Conservation (phyloP, 2,329 filamentous ascomycete species). For the Aspergillus nomiae region DNA sequence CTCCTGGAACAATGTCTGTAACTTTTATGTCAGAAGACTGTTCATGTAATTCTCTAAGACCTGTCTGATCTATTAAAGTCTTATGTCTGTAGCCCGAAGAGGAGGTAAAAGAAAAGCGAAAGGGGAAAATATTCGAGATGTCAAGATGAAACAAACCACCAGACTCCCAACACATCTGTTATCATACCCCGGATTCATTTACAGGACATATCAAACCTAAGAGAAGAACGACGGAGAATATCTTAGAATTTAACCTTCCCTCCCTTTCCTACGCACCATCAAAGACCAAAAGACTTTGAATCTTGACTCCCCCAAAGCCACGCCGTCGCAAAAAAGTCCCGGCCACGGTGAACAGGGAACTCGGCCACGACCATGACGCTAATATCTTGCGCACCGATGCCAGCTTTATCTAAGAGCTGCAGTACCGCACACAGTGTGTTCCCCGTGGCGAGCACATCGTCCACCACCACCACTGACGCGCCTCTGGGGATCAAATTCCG, state of each 20-base stretch:
- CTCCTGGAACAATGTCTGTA: no score
- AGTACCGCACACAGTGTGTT: slow-evolving; percentile 58
- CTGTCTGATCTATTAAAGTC: no score
- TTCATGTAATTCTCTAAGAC: no score
- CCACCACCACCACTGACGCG: slow-evolving; percentile 56
- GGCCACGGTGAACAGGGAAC: slow-evolving; percentile 58
- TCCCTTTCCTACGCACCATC: slow-evolving; percentile 36
- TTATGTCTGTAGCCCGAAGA: no score
- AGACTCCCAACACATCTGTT: no score
- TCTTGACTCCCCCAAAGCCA: slow-evolving; percentile 53
- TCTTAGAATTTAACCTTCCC: neutral
- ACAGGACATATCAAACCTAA: no score
- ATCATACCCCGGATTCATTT: no score
- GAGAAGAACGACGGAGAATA: no score
- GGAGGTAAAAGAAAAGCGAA: no score
- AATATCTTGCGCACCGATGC: slow-evolving; percentile 46
- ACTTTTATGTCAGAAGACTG: no score
- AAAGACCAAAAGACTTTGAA: slow-evolving; percentile 60
- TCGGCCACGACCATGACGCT: slow-evolving; percentile 59
- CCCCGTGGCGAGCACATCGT: slow-evolving; percentile 62
- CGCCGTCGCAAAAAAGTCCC: slow-evolving; percentile 46
- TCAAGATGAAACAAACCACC: no score
- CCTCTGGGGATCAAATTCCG: slow-evolving; percentile 43
- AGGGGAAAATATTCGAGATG: no score
- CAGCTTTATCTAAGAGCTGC: slow-evolving; percentile 48